A percentile compares a stretch with the other conserved stretches of the same genome.
These are phyloP conservation scores for Sclerotinia spermophila DNA, from an alignment of 2,329 filamentous ascomycete genomes.

Conservation along the genomic window DNA sequence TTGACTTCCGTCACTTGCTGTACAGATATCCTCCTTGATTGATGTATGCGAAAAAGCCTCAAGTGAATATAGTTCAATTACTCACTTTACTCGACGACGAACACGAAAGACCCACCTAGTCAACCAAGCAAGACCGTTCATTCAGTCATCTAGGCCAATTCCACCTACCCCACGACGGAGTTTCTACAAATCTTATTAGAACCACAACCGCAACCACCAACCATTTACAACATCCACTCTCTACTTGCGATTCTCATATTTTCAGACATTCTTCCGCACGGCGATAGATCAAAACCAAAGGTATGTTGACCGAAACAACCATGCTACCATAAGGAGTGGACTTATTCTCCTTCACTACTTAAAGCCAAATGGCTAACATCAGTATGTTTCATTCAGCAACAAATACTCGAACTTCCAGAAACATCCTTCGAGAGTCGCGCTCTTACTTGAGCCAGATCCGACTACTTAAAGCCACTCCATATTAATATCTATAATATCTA, in stretches of 20 bases:
- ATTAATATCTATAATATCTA: constrained; percentile 10
- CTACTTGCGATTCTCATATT: neutral
- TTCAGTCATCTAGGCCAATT: constrained; percentile 1
- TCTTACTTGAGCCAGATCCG: constrained; percentile 10
- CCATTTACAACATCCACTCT: neutral
- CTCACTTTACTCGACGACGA: neutral
- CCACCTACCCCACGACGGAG: constrained; percentile 13
- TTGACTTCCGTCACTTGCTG: neutral
- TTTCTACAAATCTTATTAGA: constrained; percentile 12
- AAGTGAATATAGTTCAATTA: neutral
- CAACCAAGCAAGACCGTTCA: constrained; percentile 3
- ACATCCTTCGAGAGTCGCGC: constrained; percentile 9
- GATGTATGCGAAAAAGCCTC: neutral
- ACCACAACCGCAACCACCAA: neutral
- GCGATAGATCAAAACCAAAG: neutral
- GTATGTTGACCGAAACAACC: neutral
- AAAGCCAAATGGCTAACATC: constrained; percentile 8
- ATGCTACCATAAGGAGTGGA: neutral
- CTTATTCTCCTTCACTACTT: neutral
- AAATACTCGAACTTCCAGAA: constrained; percentile 1
- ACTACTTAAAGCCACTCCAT: neutral
- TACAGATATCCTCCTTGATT: neutral
- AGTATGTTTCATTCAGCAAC: neutral
- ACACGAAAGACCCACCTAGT: neutral
- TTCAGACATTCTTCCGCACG: neutral